Evolutionary conservation across 106 monocot species (phyloP).

Genomic region (Allium sativum): DNA sequence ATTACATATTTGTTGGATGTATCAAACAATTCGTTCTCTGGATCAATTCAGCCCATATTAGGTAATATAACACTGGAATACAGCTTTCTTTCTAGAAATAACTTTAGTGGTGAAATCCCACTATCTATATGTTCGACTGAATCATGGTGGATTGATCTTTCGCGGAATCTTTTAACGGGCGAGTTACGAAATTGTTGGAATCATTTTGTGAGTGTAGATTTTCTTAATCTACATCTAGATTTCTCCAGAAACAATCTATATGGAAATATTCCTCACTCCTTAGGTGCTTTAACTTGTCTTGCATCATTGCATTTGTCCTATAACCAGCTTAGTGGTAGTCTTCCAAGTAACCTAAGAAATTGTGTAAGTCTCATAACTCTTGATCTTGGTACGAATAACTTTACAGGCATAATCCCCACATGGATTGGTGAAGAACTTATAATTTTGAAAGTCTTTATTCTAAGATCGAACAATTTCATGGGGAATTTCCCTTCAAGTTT

Average conservation of each 20-base stretch:
- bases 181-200: not conserved
- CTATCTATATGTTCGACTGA: not conserved
- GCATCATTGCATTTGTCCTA: not conserved
- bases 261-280: not conserved
- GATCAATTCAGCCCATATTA: too few relatives aligned
- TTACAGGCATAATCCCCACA: not conserved
- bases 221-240: not conserved
- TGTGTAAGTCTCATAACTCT: not conserved
- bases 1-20: too few relatives aligned
- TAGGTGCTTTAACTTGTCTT: not conserved
- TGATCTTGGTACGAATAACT: constrained; percentile 3
- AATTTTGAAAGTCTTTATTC: not conserved
- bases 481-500: constrained; percentile 5
- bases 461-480: not conserved
- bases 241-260: not conserved
- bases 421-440: not conserved
- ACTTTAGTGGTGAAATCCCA: not conserved
- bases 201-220: not conserved
- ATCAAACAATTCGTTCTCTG: too few relatives aligned
- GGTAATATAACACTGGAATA: not conserved
- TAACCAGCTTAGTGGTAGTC: not conserved
- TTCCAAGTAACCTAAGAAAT: not conserved
- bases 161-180: not conserved
- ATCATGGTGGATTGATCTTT: not conserved
- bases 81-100: not conserved